Evolutionary conservation across 495 filamentous ascomycete genomes (phyloP).

Genomic region (Annulohypoxylon nitens): DNA sequence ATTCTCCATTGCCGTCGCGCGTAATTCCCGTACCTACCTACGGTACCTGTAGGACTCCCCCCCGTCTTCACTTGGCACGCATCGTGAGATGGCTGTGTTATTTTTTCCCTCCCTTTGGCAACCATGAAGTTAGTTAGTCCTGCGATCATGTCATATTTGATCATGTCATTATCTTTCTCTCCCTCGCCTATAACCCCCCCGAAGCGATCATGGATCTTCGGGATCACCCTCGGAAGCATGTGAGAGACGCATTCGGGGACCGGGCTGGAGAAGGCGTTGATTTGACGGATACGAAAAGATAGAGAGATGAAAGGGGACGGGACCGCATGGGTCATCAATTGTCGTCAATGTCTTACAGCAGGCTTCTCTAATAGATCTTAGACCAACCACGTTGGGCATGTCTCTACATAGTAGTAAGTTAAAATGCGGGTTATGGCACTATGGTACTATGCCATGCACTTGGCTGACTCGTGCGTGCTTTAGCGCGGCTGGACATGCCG

Average conservation of each 20-base stretch:
- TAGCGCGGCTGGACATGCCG: slow-evolving; percentile 47
- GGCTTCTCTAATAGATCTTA: slow-evolving; percentile 35
- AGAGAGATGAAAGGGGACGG: slow-evolving; percentile 43
- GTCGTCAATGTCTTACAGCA: slow-evolving; percentile 44
- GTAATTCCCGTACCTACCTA: slow-evolving; percentile 13
- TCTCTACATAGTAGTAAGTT: slow-evolving; percentile 21
- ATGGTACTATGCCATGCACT: slow-evolving; percentile 18
- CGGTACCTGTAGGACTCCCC: slow-evolving; percentile 1
- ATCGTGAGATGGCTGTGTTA: slow-evolving; percentile 4
- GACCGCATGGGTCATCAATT: slow-evolving; percentile 32
- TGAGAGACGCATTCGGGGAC: slow-evolving; percentile 37
- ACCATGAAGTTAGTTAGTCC: neutral
- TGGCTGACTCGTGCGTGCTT: slow-evolving; percentile 34
- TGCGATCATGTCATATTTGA: slow-evolving; percentile 9
- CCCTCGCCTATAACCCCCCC: neutral
- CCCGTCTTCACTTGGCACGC: slow-evolving; percentile 31
- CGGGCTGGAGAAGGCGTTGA: slow-evolving; percentile 28
- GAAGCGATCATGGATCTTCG: slow-evolving; percentile 28
- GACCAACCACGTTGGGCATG: slow-evolving; percentile 37
- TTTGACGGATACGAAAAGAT: slow-evolving; percentile 35
- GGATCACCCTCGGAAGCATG: slow-evolving; percentile 42
- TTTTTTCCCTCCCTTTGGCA: neutral
- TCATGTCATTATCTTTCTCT: neutral
- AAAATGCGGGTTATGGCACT: slow-evolving; percentile 14
- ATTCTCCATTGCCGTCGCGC: slow-evolving; percentile 18